phyloP scores from a whole-genome alignment of 2,329 filamentous ascomycete genomes.

The Colletotrichum sp. region DNA sequence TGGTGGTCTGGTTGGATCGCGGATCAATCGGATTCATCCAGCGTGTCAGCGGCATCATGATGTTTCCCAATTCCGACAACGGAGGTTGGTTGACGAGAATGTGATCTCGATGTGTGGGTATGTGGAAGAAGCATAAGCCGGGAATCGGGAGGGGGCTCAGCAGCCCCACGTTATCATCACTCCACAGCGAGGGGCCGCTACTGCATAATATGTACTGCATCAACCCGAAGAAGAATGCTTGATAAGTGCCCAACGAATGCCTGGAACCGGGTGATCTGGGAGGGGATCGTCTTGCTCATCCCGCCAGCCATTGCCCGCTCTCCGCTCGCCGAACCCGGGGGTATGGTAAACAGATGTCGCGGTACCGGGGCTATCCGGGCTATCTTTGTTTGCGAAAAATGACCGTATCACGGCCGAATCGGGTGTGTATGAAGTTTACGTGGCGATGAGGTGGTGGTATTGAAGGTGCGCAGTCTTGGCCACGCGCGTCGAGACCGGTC shows the following conservation, averaged over 20 bases:
- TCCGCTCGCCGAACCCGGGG: not conserved
- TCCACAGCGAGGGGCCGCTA: not conserved
- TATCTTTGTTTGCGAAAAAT: not conserved
- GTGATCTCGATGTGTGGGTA: not conserved
- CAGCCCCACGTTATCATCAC: not conserved
- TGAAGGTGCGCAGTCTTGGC: not conserved
- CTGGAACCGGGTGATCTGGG: not conserved
- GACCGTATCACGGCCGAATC: conserved; percentile 4
- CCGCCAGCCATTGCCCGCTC: not conserved
- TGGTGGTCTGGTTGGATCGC: not conserved
- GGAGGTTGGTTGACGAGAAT: not conserved
- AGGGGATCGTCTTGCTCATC: not conserved
- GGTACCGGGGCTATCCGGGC: not conserved
- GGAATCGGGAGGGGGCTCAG: not conserved
- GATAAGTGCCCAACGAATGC: not conserved
- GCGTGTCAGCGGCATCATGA: not conserved
- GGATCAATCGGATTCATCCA: not conserved
- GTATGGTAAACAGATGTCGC: not conserved
- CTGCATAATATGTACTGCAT: not conserved
- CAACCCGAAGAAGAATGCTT: not conserved
- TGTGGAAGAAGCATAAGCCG: not conserved
- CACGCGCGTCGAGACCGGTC: conserved; percentile 8
- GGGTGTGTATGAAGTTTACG: not conserved
- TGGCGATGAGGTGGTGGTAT: not conserved
- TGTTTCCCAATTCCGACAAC: not conserved